Base-by-base conservation (phyloP, 805 yeast genomes). In the Suhomyces pyralidae region DNA sequence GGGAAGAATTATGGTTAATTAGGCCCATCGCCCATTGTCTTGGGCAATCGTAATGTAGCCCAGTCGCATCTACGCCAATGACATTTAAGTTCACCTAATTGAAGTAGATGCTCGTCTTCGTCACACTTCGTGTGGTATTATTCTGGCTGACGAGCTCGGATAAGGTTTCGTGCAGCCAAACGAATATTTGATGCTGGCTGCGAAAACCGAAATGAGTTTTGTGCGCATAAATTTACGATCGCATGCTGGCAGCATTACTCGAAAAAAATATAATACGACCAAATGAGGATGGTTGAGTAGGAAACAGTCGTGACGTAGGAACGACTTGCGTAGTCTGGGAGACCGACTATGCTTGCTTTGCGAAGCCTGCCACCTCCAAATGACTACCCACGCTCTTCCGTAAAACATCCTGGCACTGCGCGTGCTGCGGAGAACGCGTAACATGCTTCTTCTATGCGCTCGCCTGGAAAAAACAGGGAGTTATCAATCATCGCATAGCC, bases 111-210 rank as follows among this genome's bases (percentile, higher is more conserved):
- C n/a, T 32, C n/a, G 36, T 17, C 36, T n/a, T 32, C 36, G 17
- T 32, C 3, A 7, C 36, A n/a, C 36, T 7, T 1, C 3, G 17
- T 14, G 3, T 6, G 36, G 17, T 7, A 32, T 15, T 10, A 15
- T 32, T 32, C 36, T 32, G 36, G 36, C 36, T 32, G 17, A n/a
- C 17, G 17, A 32, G 15, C 36, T 32, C 36, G n/a, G 17, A 32
- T n/a, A 1, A 32, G 36, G 36, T 32, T 28, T 32, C 17, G 36
- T n/a, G 36, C 36, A 32, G 42, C 42, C 20, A 38, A 38, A 19
- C 20, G 42, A 17, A 38, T 24, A 19, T 38, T 17, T 19, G 42
- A 38, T 28, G 55, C 55, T 53, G 55, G 55, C 55, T 53, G 55
- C 55, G 53, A 53, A 53, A 53, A 38, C 55, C 55, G 17, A 46